A percentile compares a stretch with the other conserved stretches of the same genome.
These are phyloP conservation scores for Eragrostis curvula DNA, from an alignment of 176 grass and related monocot genomes.

Conservation along the genomic window DNA sequence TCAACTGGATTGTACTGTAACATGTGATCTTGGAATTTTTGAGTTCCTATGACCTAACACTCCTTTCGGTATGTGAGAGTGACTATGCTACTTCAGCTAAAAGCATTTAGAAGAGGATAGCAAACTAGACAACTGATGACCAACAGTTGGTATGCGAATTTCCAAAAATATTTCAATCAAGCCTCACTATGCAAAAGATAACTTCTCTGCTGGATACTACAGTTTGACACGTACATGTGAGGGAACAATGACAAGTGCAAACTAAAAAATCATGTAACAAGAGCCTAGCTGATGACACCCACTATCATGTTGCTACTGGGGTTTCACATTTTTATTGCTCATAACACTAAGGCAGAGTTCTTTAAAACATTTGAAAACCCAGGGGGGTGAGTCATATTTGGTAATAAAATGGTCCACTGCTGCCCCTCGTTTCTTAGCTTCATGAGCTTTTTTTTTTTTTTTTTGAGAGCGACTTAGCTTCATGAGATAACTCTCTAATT, in stretches of 20 bases:
- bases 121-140: conserved; percentile 1
- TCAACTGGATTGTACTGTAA: not conserved
- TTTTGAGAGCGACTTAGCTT: too few species aligned
- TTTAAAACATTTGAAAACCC: not conserved
- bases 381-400: too few species aligned
- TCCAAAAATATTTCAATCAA: not conserved
- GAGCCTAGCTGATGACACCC: not conserved
- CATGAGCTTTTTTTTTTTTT: too few species aligned
- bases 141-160: not conserved
- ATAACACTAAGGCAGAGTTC: not conserved
- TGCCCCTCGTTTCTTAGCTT: not conserved
- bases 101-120: not conserved
- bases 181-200: conserved; percentile 9
- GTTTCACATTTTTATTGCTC: conserved; percentile 2
- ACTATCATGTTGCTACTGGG: not conserved
- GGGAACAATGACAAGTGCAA: not conserved
- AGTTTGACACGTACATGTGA: not conserved
- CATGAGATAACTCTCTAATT: not conserved
- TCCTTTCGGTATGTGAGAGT: not conserved
- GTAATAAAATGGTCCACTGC: not conserved
- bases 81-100: not conserved
- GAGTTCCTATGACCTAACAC: not conserved
- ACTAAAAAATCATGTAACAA: not conserved
- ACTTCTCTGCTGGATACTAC: not conserved
- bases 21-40: not conserved